Percentiles rank a stretch among this genome's conserved stretches.
phyloP scores from a whole-genome alignment of 768 basidiomycete genomes.

The Melanogaster broomeanus region DNA sequence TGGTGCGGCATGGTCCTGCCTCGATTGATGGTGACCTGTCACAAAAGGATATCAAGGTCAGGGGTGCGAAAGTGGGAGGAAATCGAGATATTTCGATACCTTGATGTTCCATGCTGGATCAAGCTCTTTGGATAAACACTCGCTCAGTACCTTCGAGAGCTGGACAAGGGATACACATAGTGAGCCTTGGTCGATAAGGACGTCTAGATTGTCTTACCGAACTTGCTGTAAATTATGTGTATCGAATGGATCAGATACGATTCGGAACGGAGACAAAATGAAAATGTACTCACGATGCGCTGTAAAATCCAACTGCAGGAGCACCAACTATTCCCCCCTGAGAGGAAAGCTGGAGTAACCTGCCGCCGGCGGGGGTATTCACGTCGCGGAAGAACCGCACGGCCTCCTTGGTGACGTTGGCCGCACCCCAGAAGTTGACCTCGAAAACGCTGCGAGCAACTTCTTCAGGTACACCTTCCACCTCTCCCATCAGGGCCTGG shows the following conservation, averaged over 20 bases:
- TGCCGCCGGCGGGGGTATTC: conserved; percentile 37
- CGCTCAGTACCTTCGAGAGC: conserved; percentile 15
- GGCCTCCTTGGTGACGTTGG: conserved; percentile 39
- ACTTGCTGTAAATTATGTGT: conserved; percentile 13
- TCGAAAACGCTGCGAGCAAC: conserved; percentile 40
- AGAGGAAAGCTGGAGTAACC: conserved; percentile 39
- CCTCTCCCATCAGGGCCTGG: conserved; percentile 28
- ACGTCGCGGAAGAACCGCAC: conserved; percentile 22
- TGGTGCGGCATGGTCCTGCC: conserved; percentile 11
- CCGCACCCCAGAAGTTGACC: conserved; percentile 48
- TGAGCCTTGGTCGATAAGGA: neutral
- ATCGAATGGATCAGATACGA: neutral
- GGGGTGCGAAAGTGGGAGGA: neutral
- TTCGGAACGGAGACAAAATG: neutral
- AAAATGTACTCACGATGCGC: conserved; percentile 19
- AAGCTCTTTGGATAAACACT: conserved; percentile 14
- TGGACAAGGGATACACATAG: neutral
- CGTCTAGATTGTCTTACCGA: conserved; percentile 1
- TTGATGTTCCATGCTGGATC: conserved; percentile 25
- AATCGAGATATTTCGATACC: neutral
- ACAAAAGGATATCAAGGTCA: neutral
- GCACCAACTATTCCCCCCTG: conserved; percentile 25
- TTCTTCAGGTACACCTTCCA: conserved; percentile 36
- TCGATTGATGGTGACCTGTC: conserved; percentile 8
- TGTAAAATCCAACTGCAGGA: conserved; percentile 17